A percentile compares a stretch with the other conserved stretches of the same genome.
Conservation (phyloP, 2,329 filamentous ascomycete genomes). For the Alternaria brassicicola region DNA sequence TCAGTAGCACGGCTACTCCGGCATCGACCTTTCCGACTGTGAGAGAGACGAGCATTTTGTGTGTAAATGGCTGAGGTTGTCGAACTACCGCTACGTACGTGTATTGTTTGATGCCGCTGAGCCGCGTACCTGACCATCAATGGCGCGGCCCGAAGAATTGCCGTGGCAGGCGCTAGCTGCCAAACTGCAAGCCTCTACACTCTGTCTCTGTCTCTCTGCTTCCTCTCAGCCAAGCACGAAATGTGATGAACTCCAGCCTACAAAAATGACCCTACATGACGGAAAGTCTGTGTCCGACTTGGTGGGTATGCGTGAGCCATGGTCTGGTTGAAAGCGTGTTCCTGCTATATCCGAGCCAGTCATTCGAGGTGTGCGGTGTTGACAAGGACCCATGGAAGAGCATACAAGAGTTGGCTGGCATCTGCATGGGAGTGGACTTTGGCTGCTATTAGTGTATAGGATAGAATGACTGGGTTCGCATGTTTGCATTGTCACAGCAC, state of each 20-base stretch:
- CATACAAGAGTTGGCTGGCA: background rate
- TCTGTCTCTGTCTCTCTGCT: no score
- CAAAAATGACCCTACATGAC: background rate
- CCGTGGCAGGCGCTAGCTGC: constrained; percentile 8
- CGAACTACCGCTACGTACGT: constrained; percentile 1
- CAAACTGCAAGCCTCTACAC: background rate
- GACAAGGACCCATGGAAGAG: background rate
- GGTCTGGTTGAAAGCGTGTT: no score
- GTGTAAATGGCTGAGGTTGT: constrained; percentile 4
- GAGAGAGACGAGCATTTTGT: constrained; percentile 88
- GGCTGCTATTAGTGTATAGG: background rate
- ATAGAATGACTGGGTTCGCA: background rate
- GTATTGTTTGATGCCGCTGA: constrained; percentile 4
- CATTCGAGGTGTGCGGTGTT: background rate
- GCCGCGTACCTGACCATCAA: constrained; percentile 13
- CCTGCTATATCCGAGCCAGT: background rate
- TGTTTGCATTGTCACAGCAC: background rate
- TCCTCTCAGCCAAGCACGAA: background rate
- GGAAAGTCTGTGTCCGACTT: background rate
- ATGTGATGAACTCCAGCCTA: background rate
- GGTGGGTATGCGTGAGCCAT: background rate
- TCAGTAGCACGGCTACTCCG: constrained; percentile 94
- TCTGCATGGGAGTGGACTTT: background rate
- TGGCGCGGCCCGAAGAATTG: constrained; percentile 11
- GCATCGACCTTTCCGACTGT: constrained; percentile 99